These are phyloP conservation scores for Oryza meridionalis DNA, from an alignment of 176 grass and related monocot genomes.

Conservation along the genomic window DNA sequence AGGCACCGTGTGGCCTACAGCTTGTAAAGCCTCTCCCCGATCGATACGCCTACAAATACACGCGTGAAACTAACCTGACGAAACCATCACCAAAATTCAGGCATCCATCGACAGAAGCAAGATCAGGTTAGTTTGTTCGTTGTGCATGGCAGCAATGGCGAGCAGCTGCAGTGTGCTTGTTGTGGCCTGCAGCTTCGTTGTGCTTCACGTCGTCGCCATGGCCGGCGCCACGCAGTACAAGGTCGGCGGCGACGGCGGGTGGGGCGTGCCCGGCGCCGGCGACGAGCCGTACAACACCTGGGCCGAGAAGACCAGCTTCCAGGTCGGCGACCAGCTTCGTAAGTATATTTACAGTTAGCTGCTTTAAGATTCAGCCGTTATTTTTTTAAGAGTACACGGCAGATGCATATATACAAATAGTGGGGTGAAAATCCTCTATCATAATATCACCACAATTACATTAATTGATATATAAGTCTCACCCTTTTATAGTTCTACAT, in stretches of 20 bases:
- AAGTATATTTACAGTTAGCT: no score
- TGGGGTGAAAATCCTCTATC: no score
- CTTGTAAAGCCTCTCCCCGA: conserved; percentile 47
- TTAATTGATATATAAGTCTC: no score
- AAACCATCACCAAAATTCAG: not conserved
- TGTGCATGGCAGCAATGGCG: conserved; percentile 38
- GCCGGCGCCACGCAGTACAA: conserved; percentile 62
- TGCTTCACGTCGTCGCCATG: conserved; percentile 12
- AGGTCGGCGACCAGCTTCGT: conserved; percentile 50
- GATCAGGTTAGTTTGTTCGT: not conserved
- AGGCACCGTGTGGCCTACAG: conserved; percentile 42
- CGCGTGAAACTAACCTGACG: not conserved
- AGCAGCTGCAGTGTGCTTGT: not conserved
- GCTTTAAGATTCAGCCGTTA: no score
- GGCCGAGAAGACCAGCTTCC: conserved; percentile 64
- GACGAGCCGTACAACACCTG: conserved; percentile 63
- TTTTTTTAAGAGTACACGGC: no score
- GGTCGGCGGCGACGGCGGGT: conserved; percentile 69
- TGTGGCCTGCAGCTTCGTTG: conserved; percentile 19
- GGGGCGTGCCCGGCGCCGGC: conserved; percentile 54
- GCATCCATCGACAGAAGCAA: not conserved
- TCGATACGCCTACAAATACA: conserved; percentile 51
- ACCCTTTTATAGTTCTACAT: no score
- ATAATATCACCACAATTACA: no score
- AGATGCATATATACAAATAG: no score